Evolutionary conservation across 2,329 filamentous ascomycete genomes (phyloP), one percentile per base, ranked within the genome.

Genomic region (Metarhizium album): DNA sequence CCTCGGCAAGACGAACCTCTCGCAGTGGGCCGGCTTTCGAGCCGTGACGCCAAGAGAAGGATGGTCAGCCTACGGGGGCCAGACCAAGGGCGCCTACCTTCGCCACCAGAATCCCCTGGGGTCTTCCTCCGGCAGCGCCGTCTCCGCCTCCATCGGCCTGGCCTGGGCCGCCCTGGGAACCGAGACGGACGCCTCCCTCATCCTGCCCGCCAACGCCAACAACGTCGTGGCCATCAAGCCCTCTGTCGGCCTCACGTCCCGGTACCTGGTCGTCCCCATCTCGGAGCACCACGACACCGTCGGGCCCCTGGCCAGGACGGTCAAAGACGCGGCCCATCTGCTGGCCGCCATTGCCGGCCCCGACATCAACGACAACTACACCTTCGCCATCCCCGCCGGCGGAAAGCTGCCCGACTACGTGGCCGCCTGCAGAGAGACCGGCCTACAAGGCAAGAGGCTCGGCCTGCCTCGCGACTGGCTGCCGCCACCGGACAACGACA

Each of bases 181-280:
- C 18, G 54, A 83, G 61, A 86, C 83, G 0, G 72, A 72, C 53
- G 82, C 81, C 2, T 83, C 78, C 14, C 83, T 86, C 46, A 57
- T 85, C 1, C 73, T 69, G 4, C 83, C 83, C 0, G 60, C 69
- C 1, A 55, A 63, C 24, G 50, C 57, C 1, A 83, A 78, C 63
- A 82, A 83, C 49, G 55, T 86, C 1, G 82, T 85, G 0, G 83
- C 80, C 2, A 81, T 87, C 61, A 84, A 83, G 60, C 80, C 83
- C 1, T 83, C 81, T 0, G 78, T 85, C 1, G 83, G 83, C 0
- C 68, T 86, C 3, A 84, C 78, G 0, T 82, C 79, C 1, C 69
- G 79, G 14, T 67, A 74, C 54, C 69, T 83, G 3, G 82, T 84
- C 1, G 78, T 86, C n/a, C 82, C 83, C 1, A 79, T 86, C 5